Evolutionary conservation across 2,329 filamentous ascomycete genomes (phyloP).

Genomic region (Colletotrichum filicis): DNA sequence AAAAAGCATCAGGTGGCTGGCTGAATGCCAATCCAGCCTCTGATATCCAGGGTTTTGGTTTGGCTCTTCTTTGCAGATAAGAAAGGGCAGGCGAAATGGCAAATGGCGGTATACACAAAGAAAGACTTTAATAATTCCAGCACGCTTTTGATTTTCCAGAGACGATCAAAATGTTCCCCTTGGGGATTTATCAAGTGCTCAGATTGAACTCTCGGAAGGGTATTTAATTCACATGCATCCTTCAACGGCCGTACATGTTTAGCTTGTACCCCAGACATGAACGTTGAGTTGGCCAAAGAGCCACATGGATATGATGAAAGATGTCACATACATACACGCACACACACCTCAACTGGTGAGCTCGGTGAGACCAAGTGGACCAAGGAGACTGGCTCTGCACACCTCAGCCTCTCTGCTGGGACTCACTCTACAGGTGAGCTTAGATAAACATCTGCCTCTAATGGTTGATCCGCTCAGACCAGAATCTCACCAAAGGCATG

Average conservation of each 20-base stretch:
- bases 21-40: too few relatives aligned
- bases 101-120: neutral
- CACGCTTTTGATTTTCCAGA: neutral
- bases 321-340: too few relatives aligned
- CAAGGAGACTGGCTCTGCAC: neutral
- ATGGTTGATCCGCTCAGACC: neutral
- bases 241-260: neutral
- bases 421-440: too few relatives aligned
- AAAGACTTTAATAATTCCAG: neutral
- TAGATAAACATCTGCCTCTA: too few relatives aligned
- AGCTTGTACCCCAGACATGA: neutral
- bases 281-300: neutral
- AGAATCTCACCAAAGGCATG: slow-evolving; percentile 9
- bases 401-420: neutral
- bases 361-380: neutral
- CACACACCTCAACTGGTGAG: neutral
- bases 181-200: neutral
- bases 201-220: too few relatives aligned
- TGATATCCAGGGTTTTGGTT: too few relatives aligned
- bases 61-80: neutral
- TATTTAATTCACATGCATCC: neutral
- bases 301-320: too few relatives aligned
- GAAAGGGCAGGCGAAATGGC: neutral
- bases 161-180: neutral
- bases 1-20: too few relatives aligned